Evolutionary conservation across 805 yeast genomes (phyloP), one percentile per base, ranked within the genome.

Genomic region (Saccharomycopsis sp.): DNA sequence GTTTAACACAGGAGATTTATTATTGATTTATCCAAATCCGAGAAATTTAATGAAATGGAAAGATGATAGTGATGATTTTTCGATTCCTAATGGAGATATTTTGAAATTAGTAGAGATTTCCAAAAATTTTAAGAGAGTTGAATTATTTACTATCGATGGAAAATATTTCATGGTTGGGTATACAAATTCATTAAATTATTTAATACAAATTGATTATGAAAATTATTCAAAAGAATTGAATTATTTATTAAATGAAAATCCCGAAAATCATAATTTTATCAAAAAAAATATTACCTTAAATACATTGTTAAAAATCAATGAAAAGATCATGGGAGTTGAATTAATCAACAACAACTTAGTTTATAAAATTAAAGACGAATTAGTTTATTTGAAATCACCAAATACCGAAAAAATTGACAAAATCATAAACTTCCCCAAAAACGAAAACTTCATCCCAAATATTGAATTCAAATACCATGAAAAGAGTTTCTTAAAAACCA

Each of bases 31-130:
- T 3, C 43, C 34, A 25, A 15, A 29, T 10, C 18, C 20, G 17
- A 34, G 40, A 34, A 21, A 25, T 6, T 2, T 40, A 21, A 44
- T 44, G 47, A 36, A 35, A 37, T 44, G 43, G 44, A 29, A 21
- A 21, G 28, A 34, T n/a, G 19, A 28, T 14, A 21, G 26, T 14
- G 34, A 23, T 10, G 27, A 25, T 21, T 30, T 31, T 13, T 8
- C 13, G 10, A 15, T 41, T n/a, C 34, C 33, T 17, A 37, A 41
- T 19, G n/a, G 36, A 28, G 41, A 37, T 33, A 32, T 34, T 19
- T 31, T 37, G 14, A 30, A 41, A 33, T 37, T 36, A 31, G 40
- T 37, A 10, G 29, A 33, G 37, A 54, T 19, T 63, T 61, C 33
- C 52, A 53, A 18, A 33, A 59, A 19, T 5, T 5, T 6, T 10